Evolutionary conservation across 768 basidiomycete genomes (phyloP), one percentile per base, ranked within the genome.

Genomic region (Dendrothele bispora): DNA sequence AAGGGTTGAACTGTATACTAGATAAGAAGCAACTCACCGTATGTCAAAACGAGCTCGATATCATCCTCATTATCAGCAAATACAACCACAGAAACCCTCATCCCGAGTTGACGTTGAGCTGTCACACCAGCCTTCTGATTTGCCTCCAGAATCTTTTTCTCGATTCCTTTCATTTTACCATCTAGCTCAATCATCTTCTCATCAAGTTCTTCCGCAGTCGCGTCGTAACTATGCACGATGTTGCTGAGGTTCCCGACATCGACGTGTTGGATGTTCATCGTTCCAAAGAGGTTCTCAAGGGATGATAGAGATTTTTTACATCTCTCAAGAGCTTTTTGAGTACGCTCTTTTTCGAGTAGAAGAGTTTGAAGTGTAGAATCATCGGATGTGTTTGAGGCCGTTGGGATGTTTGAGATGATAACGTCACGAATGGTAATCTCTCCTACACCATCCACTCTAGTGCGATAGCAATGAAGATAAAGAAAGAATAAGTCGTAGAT

Each of bases 381-480:
- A 7, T 24, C 18, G n/a, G 30, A 18, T 11, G 43, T 6, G 7
- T 29, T 25, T 18, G n/a, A 7, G 4, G 24, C 38, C 22, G 34
- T 7, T 26, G 43, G 22, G 22, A 43, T 27, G 21, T 28, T n/a
- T 6, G 47, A 32, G n/a, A 50, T 27, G 21, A 48, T 50, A 18
- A 55, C 54, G 29, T 55, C 54, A 17, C 53, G 48, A 14, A 55
- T 55, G 11, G 52, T 55, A 6, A 48, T 48, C 28, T 18, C 18
- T n/a, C 52, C 54, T 7, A 42, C 36, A 1, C 52, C 52, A 42
- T 55, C 54, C 18, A 55, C 52, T 50, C 54, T n/a, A n/a, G n/a
- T 55, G 20, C 11, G 20, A 20, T 7, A 26, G 30, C 21, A 40
- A 28, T 11, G n/a, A n/a, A 20, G 2, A 28, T 39, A 17, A n/a